Conservation (phyloP, 2,329 filamentous ascomycete genomes). For the Cercospora beticola region DNA sequence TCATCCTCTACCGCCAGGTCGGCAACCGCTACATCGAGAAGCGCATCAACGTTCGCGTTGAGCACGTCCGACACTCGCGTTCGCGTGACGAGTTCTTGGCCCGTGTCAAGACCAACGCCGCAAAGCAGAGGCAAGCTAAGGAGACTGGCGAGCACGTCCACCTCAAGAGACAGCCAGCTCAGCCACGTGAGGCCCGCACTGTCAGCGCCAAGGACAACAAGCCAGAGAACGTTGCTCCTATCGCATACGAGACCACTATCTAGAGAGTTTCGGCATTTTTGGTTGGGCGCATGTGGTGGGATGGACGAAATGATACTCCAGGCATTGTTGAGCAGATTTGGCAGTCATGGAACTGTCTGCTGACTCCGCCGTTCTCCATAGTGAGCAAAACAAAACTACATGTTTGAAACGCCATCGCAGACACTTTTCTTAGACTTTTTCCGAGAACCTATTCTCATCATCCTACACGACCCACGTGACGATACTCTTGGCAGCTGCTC, state of each 20-base stretch:
- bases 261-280: slow-evolving; percentile 53
- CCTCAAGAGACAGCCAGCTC: slow-evolving; percentile 85
- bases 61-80: slow-evolving; percentile 93
- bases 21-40: slow-evolving; percentile 99
- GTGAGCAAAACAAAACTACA: slow-evolving; percentile 30
- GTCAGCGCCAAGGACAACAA: slow-evolving; percentile 78
- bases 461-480: slow-evolving; percentile 1
- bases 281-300: slow-evolving; percentile 27
- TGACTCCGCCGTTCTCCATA: slow-evolving; percentile 26
- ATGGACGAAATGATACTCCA: slow-evolving; percentile 14
- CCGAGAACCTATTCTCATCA: slow-evolving; percentile 2
- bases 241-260: slow-evolving; percentile 98
- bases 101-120: slow-evolving; percentile 95
- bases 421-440: slow-evolving; percentile 8
- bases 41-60: slow-evolving; percentile 97
- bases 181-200: slow-evolving; percentile 76
- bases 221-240: slow-evolving; percentile 86
- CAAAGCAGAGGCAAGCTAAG: slow-evolving; percentile 90
- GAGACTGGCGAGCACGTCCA: slow-evolving; percentile 79
- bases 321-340: slow-evolving; percentile 21
- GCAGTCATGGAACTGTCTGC: slow-evolving; percentile 17
- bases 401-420: slow-evolving; percentile 23
- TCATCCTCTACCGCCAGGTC: slow-evolving; percentile 99
- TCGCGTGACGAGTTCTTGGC: slow-evolving; percentile 95
- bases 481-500: slow-evolving; percentile 4